Conservation (phyloP, 116 monocot genomes). For the Cymodocea nodosa region DNA sequence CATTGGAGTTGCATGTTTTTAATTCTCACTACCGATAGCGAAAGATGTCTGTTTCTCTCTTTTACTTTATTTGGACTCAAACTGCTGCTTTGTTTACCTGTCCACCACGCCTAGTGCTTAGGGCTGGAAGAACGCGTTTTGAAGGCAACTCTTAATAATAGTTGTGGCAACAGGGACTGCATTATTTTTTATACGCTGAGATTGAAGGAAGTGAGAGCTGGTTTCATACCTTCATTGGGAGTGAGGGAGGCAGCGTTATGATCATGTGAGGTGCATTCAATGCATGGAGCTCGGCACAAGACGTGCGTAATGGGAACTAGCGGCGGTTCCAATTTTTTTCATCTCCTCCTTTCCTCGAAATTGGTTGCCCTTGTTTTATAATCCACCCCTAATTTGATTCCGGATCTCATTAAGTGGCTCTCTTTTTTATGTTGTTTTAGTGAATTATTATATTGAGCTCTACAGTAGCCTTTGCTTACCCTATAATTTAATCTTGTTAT, state of each 20-base stretch:
- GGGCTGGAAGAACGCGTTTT: constrained; percentile 2
- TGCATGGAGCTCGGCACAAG: constrained; percentile 10
- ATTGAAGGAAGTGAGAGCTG: constrained; percentile 5
- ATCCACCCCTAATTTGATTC: constrained; percentile 30
- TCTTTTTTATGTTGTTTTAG: constrained; percentile 19
- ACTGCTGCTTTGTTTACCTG: constrained; percentile 4
- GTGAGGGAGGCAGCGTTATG: not conserved
- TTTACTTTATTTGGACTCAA: constrained; percentile 9
- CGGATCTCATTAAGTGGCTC: constrained; percentile 39
- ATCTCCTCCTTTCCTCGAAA: constrained; percentile 10
- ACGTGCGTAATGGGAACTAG: constrained; percentile 7
- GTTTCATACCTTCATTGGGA: constrained; percentile 7
- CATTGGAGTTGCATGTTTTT: constrained; percentile 17
- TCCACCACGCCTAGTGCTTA: not conserved
- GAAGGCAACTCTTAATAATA: not conserved
- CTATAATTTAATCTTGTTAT: constrained; percentile 1
- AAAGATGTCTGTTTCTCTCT: constrained; percentile 41
- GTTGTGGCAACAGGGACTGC: not conserved
- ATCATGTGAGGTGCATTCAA: constrained; percentile 41
- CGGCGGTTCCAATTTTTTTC: constrained; percentile 5
- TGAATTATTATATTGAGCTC: constrained; percentile 23
- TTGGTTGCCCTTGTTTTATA: constrained; percentile 22
- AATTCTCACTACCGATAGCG: constrained; percentile 12
- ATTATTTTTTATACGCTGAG: not conserved
- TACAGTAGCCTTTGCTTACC: constrained; percentile 17